A percentile compares a stretch with the other conserved stretches of the same genome.
Evolutionary conservation across 768 basidiomycete genomes (phyloP).

Genomic region (Coprinopsis marcescibilis): DNA sequence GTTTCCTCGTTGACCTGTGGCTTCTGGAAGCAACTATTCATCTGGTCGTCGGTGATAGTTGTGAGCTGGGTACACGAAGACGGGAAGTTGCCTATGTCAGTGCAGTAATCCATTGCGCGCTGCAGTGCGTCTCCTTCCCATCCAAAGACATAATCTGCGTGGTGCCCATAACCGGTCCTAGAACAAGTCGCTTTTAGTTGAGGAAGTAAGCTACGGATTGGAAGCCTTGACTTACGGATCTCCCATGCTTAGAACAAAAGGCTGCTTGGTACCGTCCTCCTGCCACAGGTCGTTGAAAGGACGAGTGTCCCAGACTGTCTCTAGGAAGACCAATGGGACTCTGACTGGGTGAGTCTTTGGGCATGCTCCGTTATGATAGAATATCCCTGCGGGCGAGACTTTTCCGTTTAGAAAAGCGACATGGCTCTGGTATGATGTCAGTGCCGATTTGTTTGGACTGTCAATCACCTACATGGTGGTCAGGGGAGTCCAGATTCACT

Average conservation of each 20-base stretch:
- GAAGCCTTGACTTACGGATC: slow-evolving; percentile 6
- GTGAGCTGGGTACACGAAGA: slow-evolving; percentile 4
- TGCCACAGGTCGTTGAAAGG: slow-evolving; percentile 7
- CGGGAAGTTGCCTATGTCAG: slow-evolving; percentile 5
- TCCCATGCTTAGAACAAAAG: slow-evolving; percentile 10
- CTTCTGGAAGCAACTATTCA: slow-evolving; percentile 3
- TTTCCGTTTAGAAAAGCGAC: slow-evolving; percentile 1
- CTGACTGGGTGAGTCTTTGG: slow-evolving; percentile 8
- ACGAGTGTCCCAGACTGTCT: slow-evolving; percentile 9
- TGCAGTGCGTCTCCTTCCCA: slow-evolving; percentile 11
- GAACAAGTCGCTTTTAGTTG: not conserved
- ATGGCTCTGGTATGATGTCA: slow-evolving; percentile 6
- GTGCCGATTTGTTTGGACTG: not conserved
- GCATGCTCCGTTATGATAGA: slow-evolving; percentile 5
- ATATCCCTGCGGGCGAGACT: not conserved
- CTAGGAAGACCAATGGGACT: slow-evolving; percentile 5
- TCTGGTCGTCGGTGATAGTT: slow-evolving; percentile 2
- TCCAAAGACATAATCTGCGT: slow-evolving; percentile 11
- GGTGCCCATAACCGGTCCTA: slow-evolving; percentile 9
- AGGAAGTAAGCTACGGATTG: not conserved
- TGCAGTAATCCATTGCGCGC: slow-evolving; percentile 9
- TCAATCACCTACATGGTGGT: slow-evolving; percentile 3
- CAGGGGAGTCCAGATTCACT: slow-evolving; percentile 5
- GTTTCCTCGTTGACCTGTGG: slow-evolving; percentile 2
- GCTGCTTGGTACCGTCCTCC: slow-evolving; percentile 8